phyloP scores from a whole-genome alignment of 2,329 filamentous ascomycete genomes.

The Aotearoamyces nothofagi region DNA sequence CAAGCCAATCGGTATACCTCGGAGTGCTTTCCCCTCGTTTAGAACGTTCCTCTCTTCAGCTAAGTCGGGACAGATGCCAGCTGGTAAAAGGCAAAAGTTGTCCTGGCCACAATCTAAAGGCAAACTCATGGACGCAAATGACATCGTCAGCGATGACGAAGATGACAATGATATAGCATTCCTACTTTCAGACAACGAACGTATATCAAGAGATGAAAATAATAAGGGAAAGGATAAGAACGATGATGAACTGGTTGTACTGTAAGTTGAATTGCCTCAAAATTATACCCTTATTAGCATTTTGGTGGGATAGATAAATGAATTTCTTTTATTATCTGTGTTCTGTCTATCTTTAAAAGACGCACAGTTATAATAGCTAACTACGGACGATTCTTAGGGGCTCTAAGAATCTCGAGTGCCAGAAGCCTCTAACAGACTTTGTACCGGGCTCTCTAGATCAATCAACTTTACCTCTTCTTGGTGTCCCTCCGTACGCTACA shows the following conservation, averaged over 20 bases:
- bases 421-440: constrained; percentile 37
- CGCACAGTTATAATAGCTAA: constrained; percentile 3
- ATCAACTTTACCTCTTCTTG: constrained; percentile 45
- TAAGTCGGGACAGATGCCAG: too few species aligned
- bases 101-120: neutral
- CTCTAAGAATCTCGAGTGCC: constrained; percentile 2
- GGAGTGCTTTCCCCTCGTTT: constrained; percentile 10
- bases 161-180: constrained; percentile 20
- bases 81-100: too few species aligned
- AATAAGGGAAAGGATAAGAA: constrained; percentile 4
- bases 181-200: constrained; percentile 21
- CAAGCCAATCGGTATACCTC: constrained; percentile 2
- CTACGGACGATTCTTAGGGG: neutral
- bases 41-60: constrained; percentile 4
- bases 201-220: constrained; percentile 7
- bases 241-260: constrained; percentile 2
- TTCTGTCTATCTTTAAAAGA: constrained; percentile 6
- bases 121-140: constrained; percentile 6
- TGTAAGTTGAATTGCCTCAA: constrained; percentile 6
- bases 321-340: too few species aligned
- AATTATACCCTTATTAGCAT: neutral
- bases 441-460: constrained; percentile 50
- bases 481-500: constrained; percentile 49
- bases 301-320: too few species aligned
- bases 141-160: constrained; percentile 21